Conservation (phyloP, 148 eudicot species). For the Vaccinium corymbosum region DNA sequence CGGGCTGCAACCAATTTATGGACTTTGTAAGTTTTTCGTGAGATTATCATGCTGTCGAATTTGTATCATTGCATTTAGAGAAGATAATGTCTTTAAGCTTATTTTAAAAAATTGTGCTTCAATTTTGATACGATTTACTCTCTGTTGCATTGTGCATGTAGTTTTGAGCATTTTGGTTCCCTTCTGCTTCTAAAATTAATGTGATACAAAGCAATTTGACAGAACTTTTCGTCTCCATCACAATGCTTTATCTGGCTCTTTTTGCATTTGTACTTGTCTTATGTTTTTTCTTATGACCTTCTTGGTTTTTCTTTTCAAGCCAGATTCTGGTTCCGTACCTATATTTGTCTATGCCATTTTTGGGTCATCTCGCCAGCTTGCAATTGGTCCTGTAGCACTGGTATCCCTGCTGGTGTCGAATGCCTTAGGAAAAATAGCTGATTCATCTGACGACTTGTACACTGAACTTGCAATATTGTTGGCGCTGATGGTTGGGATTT, state of each 20-base stretch:
- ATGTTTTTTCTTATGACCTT: background rate
- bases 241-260: background rate
- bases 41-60: background rate
- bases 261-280: background rate
- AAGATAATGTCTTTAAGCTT: background rate
- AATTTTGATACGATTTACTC: background rate
- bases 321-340: constrained; percentile 94
- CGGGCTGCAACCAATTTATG: constrained; percentile 94
- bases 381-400: constrained; percentile 98
- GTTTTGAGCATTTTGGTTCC: background rate
- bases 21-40: constrained; percentile 80
- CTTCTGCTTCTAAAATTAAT: background rate
- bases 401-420: constrained; percentile 91
- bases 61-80: constrained; percentile 2
- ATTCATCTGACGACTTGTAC: constrained; percentile 71
- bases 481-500: constrained; percentile 93
- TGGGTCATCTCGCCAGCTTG: constrained; percentile 98
- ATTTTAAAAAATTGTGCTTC: background rate
- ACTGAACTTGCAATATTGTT: constrained; percentile 90
- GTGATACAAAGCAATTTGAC: background rate
- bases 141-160: background rate
- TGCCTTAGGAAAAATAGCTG: constrained; percentile 64
- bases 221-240: background rate
- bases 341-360: constrained; percentile 88
- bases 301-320: constrained; percentile 20